A percentile compares a stretch with the other conserved stretches of the same genome.
Conservation (phyloP, 1,139 yeast species). For the Schizosaccharomyces versatilis region DNA sequence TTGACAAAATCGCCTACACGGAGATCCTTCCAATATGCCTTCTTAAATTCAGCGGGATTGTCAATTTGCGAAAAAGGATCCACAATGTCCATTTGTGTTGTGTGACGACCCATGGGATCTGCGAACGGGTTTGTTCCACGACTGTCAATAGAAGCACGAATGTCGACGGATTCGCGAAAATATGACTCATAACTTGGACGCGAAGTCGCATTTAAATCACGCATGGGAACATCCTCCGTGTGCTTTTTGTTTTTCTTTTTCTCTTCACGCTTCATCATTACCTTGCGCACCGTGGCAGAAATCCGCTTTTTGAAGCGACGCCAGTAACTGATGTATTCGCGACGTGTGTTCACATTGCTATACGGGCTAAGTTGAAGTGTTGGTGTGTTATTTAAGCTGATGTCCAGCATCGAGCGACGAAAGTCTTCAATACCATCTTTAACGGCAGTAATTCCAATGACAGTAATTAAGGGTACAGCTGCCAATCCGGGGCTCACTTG, state of each 20-base stretch:
- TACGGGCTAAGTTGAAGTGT: slow-evolving; percentile 56
- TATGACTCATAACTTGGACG: neutral
- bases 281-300: slow-evolving; percentile 16
- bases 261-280: slow-evolving; percentile 11
- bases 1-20: slow-evolving; percentile 76
- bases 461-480: slow-evolving; percentile 83
- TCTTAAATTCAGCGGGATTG: slow-evolving; percentile 30
- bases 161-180: neutral
- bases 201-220: neutral
- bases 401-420: slow-evolving; percentile 55
- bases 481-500: slow-evolving; percentile 59
- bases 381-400: slow-evolving; percentile 68
- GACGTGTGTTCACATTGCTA: slow-evolving; percentile 56
- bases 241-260: slow-evolving; percentile 9
- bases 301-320: slow-evolving; percentile 36
- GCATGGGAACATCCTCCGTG: slow-evolving; percentile 2
- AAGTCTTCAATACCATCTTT: slow-evolving; percentile 92
- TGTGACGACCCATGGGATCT: neutral
- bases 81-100: too few species aligned
- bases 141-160: too few species aligned
- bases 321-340: slow-evolving; percentile 42
- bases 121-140: neutral
- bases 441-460: slow-evolving; percentile 64
- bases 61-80: too few species aligned
- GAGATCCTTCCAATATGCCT: slow-evolving; percentile 69